Base-by-base conservation (phyloP, 768 basidiomycete genomes). In the Rhodotorula paludigena region DNA sequence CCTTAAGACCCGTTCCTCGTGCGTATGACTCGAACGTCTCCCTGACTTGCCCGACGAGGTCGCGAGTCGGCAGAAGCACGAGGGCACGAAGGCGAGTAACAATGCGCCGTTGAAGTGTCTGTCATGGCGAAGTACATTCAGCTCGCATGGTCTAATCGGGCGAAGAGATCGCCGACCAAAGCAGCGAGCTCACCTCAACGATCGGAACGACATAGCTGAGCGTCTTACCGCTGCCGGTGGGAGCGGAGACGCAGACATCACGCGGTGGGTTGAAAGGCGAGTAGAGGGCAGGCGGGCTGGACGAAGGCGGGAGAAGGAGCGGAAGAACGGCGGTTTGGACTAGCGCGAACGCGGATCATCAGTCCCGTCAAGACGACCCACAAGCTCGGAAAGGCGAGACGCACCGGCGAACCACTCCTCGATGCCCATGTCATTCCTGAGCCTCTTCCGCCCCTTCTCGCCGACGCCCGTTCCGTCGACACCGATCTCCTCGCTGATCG, bases 221-320 rank as follows among this genome's bases (percentile, higher is more conserved):
- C 0, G 94, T 99, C 78, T 99, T 99, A 0, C 96, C 96, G 73
- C 92, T 96, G 32, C 96, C 96, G 0, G 96, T 99, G 1, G 96
- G 96, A 2, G 96, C 96, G 14, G 92, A 96, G 20, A 94, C 89
- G 73, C 92, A 93, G 20, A 92, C 83, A 78, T 99, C 96, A 35
- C 82, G 82, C 35, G 86, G 86, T 42, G 84, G 82, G 63, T 83
- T 76, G 73, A 84, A 86, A 0, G 89, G 86, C 49, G 82, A 80
- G 74, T 90, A 90, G 16, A 92, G 78, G 57, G 80, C 77, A 47
- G 82, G 77, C 8, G 77, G 54, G 20, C 12, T 72, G 15, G 80
- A 57, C 69, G 64, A 25, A 74, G 42, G 67, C 55, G 83, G 81
- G 21, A 93, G 82, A 1, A 98, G 81, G 75, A 91, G 85, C 2